phyloP scores from a whole-genome alignment of 2,329 filamentous ascomycete species.

The Mycosphaerella sp. region DNA sequence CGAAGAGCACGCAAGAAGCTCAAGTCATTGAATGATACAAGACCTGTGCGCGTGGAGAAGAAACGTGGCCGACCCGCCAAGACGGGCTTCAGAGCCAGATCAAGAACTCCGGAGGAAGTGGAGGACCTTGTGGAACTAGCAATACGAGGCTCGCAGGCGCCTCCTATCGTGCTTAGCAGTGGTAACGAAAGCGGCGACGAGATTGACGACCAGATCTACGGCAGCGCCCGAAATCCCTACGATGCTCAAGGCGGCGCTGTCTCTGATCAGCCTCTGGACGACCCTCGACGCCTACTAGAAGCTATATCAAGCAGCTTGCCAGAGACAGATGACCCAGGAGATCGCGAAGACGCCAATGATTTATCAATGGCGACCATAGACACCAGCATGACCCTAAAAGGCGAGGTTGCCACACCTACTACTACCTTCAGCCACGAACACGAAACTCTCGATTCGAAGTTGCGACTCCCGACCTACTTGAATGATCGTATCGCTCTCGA shows the following conservation, averaged over 20 bases:
- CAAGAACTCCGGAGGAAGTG: neutral
- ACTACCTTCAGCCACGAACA: neutral
- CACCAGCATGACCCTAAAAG: neutral
- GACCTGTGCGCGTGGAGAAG: neutral
- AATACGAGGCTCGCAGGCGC: neutral
- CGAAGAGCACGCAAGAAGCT: conserved; percentile 15
- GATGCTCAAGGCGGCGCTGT: neutral
- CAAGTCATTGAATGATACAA: conserved; percentile 1
- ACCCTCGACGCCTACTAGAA: neutral
- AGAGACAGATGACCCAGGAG: neutral
- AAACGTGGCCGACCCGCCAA: neutral
- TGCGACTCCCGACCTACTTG: conserved; percentile 12
- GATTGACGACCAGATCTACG: neutral
- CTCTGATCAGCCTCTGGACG: neutral
- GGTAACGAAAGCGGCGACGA: neutral
- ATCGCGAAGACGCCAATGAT: neutral
- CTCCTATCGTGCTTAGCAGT: neutral
- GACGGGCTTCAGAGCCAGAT: neutral
- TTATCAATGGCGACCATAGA: neutral
- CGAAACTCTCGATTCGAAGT: neutral
- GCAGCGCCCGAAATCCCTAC: neutral
- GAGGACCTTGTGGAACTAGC: conserved; percentile 10
- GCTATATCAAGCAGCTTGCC: conserved; percentile 1
- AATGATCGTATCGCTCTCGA: conserved; percentile 7
- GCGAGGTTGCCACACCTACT: neutral